These are phyloP conservation scores for Pyracantha coccinea DNA, from an alignment of 331 rosid genomes.

Conservation along the genomic window DNA sequence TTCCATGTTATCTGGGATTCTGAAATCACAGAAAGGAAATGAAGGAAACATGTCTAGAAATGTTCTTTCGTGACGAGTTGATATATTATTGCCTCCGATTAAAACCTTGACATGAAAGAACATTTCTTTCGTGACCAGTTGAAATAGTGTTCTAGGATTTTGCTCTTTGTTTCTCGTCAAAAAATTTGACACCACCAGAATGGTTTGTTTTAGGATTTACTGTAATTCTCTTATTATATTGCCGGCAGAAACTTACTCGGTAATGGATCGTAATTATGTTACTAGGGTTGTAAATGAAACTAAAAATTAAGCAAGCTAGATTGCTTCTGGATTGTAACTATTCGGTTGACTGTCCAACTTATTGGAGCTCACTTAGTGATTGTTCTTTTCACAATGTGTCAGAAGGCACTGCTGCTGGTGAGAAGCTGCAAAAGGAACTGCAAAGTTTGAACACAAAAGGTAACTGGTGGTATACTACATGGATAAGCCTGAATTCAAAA, in stretches of 20 bases:
- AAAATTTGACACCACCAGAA: neutral
- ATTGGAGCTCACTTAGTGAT: neutral
- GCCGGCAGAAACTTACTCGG: neutral
- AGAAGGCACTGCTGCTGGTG: constrained; percentile 47
- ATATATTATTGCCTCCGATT: neutral
- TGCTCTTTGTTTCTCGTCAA: neutral
- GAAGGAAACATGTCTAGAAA: neutral
- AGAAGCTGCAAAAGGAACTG: constrained; percentile 83
- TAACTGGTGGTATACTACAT: constrained; percentile 16
- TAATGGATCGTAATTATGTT: neutral
- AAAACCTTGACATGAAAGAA: no score
- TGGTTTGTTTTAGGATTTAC: neutral
- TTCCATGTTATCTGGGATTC: neutral
- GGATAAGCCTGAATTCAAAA: neutral
- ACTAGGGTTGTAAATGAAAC: neutral
- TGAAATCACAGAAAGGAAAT: neutral
- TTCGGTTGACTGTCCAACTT: neutral
- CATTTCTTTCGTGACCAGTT: no score
- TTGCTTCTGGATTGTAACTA: neutral
- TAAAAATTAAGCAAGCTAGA: neutral
- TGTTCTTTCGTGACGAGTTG: neutral
- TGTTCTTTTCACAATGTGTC: constrained; percentile 3
- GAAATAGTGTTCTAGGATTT: neutral
- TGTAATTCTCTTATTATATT: neutral
- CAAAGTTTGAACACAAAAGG: constrained; percentile 72